These are phyloP conservation scores for Glutinoglossum americanum DNA, from an alignment of 495 filamentous ascomycete species.

Conservation along the genomic window DNA sequence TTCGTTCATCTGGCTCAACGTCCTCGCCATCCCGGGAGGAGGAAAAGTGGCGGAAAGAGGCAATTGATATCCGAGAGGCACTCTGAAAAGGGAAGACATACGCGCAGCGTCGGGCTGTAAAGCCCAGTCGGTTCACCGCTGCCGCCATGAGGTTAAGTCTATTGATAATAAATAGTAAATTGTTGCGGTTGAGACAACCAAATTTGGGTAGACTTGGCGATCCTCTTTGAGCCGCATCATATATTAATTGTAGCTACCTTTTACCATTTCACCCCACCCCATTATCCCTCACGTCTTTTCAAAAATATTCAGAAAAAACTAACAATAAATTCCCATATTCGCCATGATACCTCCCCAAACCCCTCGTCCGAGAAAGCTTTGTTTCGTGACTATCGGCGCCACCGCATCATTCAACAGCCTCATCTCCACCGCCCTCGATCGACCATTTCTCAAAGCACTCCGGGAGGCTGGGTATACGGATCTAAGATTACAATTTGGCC, in stretches of 20 bases:
- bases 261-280: neutral
- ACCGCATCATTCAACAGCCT: constrained; percentile 65
- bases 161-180: too few species aligned
- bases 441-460: constrained; percentile 37
- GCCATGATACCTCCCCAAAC: neutral
- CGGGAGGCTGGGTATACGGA: constrained; percentile 32
- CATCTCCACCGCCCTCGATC: constrained; percentile 38
- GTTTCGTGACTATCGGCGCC: constrained; percentile 78
- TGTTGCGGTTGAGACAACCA: too few species aligned
- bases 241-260: neutral
- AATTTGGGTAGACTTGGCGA: neutral
- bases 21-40: constrained; percentile 12
- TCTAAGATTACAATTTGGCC: constrained; percentile 59
- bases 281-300: too few species aligned
- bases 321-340: too few species aligned
- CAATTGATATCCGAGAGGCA: constrained; percentile 6
- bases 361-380: constrained; percentile 21
- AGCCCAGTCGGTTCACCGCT: constrained; percentile 14
- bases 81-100: constrained; percentile 7
- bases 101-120: constrained; percentile 10
- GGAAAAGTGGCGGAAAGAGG: constrained; percentile 18
- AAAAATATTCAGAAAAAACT: too few species aligned
- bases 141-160: constrained; percentile 16
- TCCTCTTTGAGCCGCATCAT: neutral
- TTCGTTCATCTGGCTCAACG: neutral